phyloP scores from a whole-genome alignment of 176 grass and related monocot species.

The Stipa capillata region DNA sequence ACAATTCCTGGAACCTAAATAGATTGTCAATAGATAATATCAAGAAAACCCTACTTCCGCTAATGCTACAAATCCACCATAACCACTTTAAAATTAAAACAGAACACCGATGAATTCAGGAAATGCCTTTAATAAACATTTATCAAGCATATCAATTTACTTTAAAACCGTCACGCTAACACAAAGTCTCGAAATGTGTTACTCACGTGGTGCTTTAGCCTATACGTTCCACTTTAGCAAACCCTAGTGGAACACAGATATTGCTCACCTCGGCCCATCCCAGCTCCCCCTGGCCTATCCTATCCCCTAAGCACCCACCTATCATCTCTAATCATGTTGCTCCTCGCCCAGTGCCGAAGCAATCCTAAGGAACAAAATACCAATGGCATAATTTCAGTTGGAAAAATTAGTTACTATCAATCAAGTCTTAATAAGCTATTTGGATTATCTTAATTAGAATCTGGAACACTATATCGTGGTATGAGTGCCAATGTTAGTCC shows the following conservation, averaged over 20 bases:
- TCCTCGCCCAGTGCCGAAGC: background rate
- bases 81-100: background rate
- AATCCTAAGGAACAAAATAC: background rate
- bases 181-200: background rate
- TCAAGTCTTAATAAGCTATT: background rate
- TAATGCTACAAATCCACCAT: background rate
- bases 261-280: background rate
- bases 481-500: background rate
- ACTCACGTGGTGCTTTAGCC: background rate
- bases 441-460: background rate
- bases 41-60: background rate
- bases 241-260: background rate
- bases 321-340: background rate
- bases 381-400: background rate
- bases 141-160: background rate
- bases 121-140: background rate
- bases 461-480: background rate
- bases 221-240: background rate
- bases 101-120: background rate
- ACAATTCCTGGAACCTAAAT: slow-evolving; percentile 96
- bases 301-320: background rate
- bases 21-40: slow-evolving; percentile 4
- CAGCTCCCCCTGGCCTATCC: background rate
- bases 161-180: background rate
- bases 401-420: background rate